Evolutionary conservation across 176 grass and related monocot species (phyloP).

Genomic region (Dendrocalamus sinicus): DNA sequence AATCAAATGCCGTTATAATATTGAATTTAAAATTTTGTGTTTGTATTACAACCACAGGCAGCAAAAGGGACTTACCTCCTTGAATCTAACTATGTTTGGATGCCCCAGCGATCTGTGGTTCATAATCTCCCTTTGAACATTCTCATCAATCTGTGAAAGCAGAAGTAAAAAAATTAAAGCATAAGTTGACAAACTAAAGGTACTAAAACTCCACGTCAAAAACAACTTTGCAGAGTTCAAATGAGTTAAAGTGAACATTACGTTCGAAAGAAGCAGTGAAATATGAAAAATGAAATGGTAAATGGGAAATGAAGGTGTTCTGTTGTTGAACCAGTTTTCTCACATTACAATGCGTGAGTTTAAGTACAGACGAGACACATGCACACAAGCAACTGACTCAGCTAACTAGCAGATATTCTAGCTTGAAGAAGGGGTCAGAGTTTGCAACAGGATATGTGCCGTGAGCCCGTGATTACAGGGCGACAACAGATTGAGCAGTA

Average conservation of each 20-base stretch:
- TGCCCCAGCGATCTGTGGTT: conserved; percentile 92
- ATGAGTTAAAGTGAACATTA: conserved; percentile 10
- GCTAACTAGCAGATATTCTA: too few species aligned
- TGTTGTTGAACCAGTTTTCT: too few species aligned
- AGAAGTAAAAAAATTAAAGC: neutral
- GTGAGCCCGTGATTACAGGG: too few species aligned
- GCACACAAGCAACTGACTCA: too few species aligned
- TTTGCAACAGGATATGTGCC: too few species aligned
- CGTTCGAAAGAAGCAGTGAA: neutral
- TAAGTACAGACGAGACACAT: too few species aligned
- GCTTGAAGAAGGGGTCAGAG: too few species aligned
- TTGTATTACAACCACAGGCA: conserved; percentile 4
- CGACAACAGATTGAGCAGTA: too few species aligned
- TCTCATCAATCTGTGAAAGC: conserved; percentile 84
- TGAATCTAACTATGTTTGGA: conserved; percentile 94
- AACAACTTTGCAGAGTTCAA: neutral
- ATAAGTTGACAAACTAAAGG: conserved; percentile 25
- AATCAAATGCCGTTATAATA: neutral
- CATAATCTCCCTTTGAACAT: conserved; percentile 99
- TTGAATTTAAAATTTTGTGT: conserved; percentile 15
- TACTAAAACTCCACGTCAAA: neutral
- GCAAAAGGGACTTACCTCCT: conserved; percentile 64
- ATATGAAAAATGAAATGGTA: neutral
- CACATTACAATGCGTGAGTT: too few species aligned
- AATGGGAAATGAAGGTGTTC: too few species aligned